A percentile compares a stretch with the other conserved stretches of the same genome.
Evolutionary conservation across 2,329 filamentous ascomycete species (phyloP).

Genomic region (Trichophyton benhamiae): DNA sequence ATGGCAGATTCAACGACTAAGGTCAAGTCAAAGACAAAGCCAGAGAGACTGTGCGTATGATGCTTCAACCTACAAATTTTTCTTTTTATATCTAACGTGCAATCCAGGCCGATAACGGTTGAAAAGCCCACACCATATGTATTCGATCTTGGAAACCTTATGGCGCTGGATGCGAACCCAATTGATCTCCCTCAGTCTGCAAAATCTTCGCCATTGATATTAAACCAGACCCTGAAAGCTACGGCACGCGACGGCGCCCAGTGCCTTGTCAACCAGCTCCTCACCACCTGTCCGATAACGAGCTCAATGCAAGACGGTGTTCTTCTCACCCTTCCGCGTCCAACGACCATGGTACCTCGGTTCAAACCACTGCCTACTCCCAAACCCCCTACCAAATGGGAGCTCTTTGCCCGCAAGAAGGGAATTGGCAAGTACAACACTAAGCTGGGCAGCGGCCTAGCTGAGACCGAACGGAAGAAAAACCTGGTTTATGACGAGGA

Average conservation of each 20-base stretch:
- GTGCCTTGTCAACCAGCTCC: slow-evolving; percentile 83
- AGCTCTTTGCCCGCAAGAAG: slow-evolving; percentile 92
- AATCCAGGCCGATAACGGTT: slow-evolving; percentile 46
- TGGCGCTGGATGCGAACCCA: slow-evolving; percentile 79
- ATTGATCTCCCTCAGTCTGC: slow-evolving; percentile 42
- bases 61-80: not conserved
- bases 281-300: slow-evolving; percentile 71
- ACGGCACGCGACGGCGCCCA: slow-evolving; percentile 84
- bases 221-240: slow-evolving; percentile 57
- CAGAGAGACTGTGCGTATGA: slow-evolving; percentile 30
- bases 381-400: slow-evolving; percentile 84
- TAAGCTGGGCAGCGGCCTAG: slow-evolving; percentile 45
- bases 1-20: slow-evolving; percentile 17
- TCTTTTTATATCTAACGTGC: slow-evolving; percentile 6
- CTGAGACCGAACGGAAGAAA: slow-evolving; percentile 44
- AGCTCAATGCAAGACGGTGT: slow-evolving; percentile 55
- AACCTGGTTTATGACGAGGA: slow-evolving; percentile 77
- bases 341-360: slow-evolving; percentile 62
- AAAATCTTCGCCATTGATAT: slow-evolving; percentile 22
- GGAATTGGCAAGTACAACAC: slow-evolving; percentile 78
- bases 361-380: slow-evolving; percentile 80
- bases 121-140: slow-evolving; percentile 80
- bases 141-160: slow-evolving; percentile 79
- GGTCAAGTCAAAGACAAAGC: slow-evolving; percentile 20
- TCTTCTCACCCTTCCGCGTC: slow-evolving; percentile 61